These are phyloP conservation scores for Calocera viscosa DNA, from an alignment of 768 basidiomycete species.

Conservation along the genomic window DNA sequence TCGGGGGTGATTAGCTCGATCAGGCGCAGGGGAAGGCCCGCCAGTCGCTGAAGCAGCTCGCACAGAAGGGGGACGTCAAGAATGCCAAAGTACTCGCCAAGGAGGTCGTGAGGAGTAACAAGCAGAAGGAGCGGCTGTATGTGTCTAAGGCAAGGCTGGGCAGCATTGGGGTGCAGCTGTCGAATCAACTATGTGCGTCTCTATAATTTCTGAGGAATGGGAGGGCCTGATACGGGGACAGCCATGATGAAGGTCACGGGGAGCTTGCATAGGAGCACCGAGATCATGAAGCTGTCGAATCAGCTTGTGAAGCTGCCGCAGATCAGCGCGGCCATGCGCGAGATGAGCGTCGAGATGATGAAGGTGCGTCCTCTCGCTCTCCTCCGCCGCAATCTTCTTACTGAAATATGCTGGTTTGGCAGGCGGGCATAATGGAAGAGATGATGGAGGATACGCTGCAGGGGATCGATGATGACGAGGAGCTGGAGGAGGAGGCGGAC, in stretches of 20 bases:
- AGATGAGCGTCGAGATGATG: slow-evolving; percentile 99
- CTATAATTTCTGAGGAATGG: slow-evolving; percentile 1
- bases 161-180: slow-evolving; percentile 78
- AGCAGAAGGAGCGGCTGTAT: slow-evolving; percentile 84
- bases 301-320: slow-evolving; percentile 82
- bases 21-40: slow-evolving; percentile 67
- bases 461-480: slow-evolving; percentile 77
- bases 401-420: slow-evolving; percentile 6
- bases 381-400: not conserved
- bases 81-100: slow-evolving; percentile 82
- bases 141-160: slow-evolving; percentile 87
- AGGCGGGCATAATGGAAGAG: slow-evolving; percentile 97
- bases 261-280: slow-evolving; percentile 92
- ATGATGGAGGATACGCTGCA: slow-evolving; percentile 92
- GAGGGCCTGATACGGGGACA: slow-evolving; percentile 24
- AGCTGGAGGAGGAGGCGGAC: slow-evolving; percentile 91
- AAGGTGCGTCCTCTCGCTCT: slow-evolving; percentile 45
- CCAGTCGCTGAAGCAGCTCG: slow-evolving; percentile 73
- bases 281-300: slow-evolving; percentile 99
- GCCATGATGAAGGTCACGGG: slow-evolving; percentile 96
- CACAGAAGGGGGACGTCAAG: slow-evolving; percentile 81
- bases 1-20: slow-evolving; percentile 53
- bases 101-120: slow-evolving; percentile 89
- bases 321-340: slow-evolving; percentile 81
- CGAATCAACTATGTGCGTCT: slow-evolving; percentile 77